Evolutionary conservation across 768 basidiomycete genomes (phyloP).

Genomic region (Suillus discolor): DNA sequence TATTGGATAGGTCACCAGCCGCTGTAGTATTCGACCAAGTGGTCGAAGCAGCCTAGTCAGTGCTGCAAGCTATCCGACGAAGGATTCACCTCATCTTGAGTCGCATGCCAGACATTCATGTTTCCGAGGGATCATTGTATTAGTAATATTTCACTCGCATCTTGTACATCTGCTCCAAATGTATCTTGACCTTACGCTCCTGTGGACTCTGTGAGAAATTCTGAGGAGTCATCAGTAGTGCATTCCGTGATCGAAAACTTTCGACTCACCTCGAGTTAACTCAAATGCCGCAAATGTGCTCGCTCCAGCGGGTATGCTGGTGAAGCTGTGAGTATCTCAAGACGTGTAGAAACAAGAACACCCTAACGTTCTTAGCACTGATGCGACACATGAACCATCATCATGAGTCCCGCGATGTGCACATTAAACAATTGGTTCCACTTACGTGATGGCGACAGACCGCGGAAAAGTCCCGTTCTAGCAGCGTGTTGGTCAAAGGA

Average conservation of each 20-base stretch:
- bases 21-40: constrained; percentile 35
- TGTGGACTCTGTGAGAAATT: constrained; percentile 3
- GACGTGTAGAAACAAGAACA: neutral
- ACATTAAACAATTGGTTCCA: constrained; percentile 16
- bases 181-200: neutral
- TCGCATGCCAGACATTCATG: neutral
- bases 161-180: neutral
- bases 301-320: constrained; percentile 87
- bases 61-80: neutral
- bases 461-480: constrained; percentile 69
- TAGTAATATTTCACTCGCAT: constrained; percentile 3
- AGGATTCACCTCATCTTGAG: neutral
- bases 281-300: constrained; percentile 92
- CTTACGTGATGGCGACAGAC: constrained; percentile 77
- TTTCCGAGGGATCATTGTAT: neutral
- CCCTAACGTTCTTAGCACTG: constrained; percentile 65
- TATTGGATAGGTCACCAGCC: constrained; percentile 30
- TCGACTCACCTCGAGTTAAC: constrained; percentile 63
- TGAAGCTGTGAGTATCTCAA: constrained; percentile 9
- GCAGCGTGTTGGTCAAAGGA: neutral
- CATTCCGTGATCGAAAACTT: neutral
- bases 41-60: constrained; percentile 26
- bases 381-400: neutral
- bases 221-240: neutral
- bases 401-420: neutral